A percentile compares a stretch with the other conserved stretches of the same genome.
Conservation (phyloP, 257 asterid species). For the Oldenlandia corymbosa region DNA sequence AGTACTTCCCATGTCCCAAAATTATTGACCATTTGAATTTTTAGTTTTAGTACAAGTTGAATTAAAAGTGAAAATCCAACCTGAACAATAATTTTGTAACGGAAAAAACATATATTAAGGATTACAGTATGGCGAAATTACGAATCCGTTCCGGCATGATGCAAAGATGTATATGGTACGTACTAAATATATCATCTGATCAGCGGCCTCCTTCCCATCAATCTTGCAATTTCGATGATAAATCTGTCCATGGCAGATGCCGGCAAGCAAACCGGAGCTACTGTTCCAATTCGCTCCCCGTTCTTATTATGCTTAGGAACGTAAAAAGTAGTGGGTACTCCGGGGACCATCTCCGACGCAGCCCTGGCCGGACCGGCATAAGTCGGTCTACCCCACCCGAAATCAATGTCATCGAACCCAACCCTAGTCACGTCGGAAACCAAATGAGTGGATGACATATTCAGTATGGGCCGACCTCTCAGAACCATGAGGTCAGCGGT, state of each 20-base stretch:
- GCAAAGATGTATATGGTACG: no score
- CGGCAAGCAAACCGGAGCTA: slow-evolving; percentile 47
- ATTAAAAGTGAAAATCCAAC: no score
- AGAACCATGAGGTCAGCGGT: slow-evolving; percentile 32
- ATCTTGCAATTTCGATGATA: slow-evolving; percentile 28
- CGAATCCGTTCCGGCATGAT: no score
- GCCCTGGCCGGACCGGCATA: slow-evolving; percentile 54
- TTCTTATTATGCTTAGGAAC: slow-evolving; percentile 32
- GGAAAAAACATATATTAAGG: no score
- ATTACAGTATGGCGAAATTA: no score
- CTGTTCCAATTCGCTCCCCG: slow-evolving; percentile 51
- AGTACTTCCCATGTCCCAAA: no score
- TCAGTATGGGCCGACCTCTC: slow-evolving; percentile 28
- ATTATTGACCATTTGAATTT: no score
- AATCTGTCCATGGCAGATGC: slow-evolving; percentile 48
- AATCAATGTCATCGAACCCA: slow-evolving; percentile 45
- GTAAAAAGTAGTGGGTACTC: slow-evolving; percentile 39
- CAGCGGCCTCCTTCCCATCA: slow-evolving; percentile 24
- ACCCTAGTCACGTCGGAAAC: slow-evolving; percentile 42
- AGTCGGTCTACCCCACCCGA: slow-evolving; percentile 57
- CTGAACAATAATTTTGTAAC: no score
- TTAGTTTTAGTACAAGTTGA: no score
- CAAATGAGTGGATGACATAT: slow-evolving; percentile 25
- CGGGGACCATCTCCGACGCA: slow-evolving; percentile 47
- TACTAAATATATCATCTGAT: no score